phyloP scores from a whole-genome alignment of 2,329 filamentous ascomycete genomes.

The Venturia nashicola region DNA sequence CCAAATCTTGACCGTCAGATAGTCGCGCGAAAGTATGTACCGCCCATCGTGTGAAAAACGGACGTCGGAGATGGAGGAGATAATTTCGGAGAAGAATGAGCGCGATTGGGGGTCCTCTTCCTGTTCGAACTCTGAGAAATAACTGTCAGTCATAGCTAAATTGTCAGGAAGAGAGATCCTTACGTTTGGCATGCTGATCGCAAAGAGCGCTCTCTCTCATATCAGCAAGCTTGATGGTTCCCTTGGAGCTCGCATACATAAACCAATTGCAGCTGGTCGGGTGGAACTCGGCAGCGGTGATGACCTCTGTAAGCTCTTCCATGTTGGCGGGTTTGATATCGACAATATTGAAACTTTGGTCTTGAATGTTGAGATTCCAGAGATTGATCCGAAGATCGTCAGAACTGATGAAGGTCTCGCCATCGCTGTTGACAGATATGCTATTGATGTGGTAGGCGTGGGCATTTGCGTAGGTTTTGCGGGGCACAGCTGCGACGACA shows the following conservation, averaged over 20 bases:
- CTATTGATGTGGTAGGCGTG: conserved; percentile 99
- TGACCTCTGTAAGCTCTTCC: conserved; percentile 98
- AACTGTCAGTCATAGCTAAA: conserved; percentile 12
- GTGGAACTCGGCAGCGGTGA: conserved; percentile 96
- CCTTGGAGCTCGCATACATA: conserved; percentile 99
- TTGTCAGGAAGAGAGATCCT: conserved; percentile 22
- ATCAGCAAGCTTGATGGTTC: conserved; percentile 95
- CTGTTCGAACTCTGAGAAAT: conserved; percentile 77
- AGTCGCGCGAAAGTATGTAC: conserved; percentile 95
- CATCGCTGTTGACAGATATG: conserved; percentile 99
- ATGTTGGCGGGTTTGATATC: conserved; percentile 99
- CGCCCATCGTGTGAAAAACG: conserved; percentile 93
- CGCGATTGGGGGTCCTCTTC: conserved; percentile 95
- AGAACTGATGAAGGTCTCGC: conserved; percentile 98
- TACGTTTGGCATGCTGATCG: conserved; percentile 91
- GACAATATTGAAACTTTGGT: conserved; percentile 99
- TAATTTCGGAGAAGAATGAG: conserved; percentile 99
- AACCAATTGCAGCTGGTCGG: conserved; percentile 98
- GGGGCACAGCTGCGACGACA: conserved; percentile 89
- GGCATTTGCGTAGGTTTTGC: conserved; percentile 93
- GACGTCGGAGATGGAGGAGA: conserved; percentile 97
- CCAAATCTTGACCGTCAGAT: conserved; percentile 99
- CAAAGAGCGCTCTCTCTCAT: conserved; percentile 96
- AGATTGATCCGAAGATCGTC: conserved; percentile 96
- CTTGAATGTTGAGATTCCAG: conserved; percentile 98